Conservation (phyloP, 257 asterid genomes). For the Rhazya stricta region DNA sequence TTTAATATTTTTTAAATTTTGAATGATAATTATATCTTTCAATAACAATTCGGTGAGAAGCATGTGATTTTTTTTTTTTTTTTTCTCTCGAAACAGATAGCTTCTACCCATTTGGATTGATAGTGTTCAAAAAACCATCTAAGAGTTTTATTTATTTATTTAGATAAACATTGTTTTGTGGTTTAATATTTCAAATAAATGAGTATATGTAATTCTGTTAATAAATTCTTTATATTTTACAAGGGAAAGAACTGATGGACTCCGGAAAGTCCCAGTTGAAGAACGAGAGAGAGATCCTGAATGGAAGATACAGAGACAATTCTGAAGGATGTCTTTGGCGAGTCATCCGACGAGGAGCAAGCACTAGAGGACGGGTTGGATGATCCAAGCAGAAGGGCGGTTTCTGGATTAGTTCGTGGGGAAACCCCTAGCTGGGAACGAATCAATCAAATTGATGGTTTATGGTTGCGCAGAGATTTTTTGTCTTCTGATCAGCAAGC, state of each 20-base stretch:
- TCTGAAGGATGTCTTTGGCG: slow-evolving; percentile 69
- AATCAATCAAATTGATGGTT: slow-evolving; percentile 59
- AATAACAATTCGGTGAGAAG: too few species aligned
- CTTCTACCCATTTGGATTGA: too few species aligned
- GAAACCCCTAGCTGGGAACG: slow-evolving; percentile 57
- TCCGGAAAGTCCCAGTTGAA: neutral
- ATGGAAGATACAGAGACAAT: slow-evolving; percentile 16
- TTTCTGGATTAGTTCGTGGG: slow-evolving; percentile 30
- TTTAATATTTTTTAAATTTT: too few species aligned
- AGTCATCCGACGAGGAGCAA: slow-evolving; percentile 47
- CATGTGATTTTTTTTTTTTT: too few species aligned
- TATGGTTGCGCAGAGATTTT: slow-evolving; percentile 67
- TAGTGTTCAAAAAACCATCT: too few species aligned
- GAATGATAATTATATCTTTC: too few species aligned
- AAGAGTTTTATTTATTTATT: too few species aligned
- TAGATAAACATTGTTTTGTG: too few species aligned
- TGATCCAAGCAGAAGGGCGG: slow-evolving; percentile 20
- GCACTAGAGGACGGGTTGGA: slow-evolving; percentile 12
- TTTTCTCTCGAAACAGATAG: too few species aligned
- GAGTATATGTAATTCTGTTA: too few species aligned
- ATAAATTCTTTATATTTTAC: too few species aligned
- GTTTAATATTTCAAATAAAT: too few species aligned
- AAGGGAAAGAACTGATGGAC: neutral
- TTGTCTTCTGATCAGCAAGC: slow-evolving; percentile 56
- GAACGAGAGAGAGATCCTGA: neutral